A percentile compares a stretch with the other conserved stretches of the same genome.
These are phyloP conservation scores for Trichocomaceae sp. DNA, from an alignment of 2,329 filamentous ascomycete species.

Conservation along the genomic window DNA sequence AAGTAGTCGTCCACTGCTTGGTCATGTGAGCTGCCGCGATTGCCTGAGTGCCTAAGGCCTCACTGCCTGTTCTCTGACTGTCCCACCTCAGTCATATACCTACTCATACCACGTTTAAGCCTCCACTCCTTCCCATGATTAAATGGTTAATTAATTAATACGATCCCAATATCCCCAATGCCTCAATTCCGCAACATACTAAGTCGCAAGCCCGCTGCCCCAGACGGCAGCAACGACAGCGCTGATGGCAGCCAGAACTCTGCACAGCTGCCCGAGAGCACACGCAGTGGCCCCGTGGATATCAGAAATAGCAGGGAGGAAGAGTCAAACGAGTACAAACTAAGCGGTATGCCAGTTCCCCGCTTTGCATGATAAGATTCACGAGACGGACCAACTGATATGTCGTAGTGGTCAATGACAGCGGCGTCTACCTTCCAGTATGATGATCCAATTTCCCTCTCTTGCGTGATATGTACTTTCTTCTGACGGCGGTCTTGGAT, in stretches of 20 bases:
- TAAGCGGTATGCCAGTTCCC: constrained; percentile 56
- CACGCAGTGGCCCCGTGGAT: constrained; percentile 46
- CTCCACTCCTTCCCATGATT: not conserved
- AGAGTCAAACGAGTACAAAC: constrained; percentile 68
- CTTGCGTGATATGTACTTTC: not conserved
- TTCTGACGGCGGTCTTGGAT: constrained; percentile 14
- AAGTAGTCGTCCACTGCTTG: no score
- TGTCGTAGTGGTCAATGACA: constrained; percentile 80
- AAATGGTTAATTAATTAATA: not conserved
- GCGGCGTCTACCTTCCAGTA: constrained; percentile 89
- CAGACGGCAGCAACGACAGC: constrained; percentile 27
- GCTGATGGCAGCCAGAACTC: constrained; percentile 50
- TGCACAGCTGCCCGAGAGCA: constrained; percentile 32
- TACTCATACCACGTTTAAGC: not conserved
- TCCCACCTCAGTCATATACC: not conserved
- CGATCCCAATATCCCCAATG: constrained; percentile 48
- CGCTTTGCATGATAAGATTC: not conserved
- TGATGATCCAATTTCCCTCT: constrained; percentile 24
- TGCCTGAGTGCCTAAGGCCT: no score
- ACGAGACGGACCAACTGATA: no score
- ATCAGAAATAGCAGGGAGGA: constrained; percentile 58
- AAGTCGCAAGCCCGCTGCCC: constrained; percentile 50
- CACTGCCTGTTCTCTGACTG: not conserved
- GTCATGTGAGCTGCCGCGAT: not conserved
- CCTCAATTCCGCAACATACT: constrained; percentile 67